These are phyloP conservation scores for Bimuria novae-zelandiae DNA, from an alignment of 2,329 filamentous ascomycete species.

Conservation along the genomic window DNA sequence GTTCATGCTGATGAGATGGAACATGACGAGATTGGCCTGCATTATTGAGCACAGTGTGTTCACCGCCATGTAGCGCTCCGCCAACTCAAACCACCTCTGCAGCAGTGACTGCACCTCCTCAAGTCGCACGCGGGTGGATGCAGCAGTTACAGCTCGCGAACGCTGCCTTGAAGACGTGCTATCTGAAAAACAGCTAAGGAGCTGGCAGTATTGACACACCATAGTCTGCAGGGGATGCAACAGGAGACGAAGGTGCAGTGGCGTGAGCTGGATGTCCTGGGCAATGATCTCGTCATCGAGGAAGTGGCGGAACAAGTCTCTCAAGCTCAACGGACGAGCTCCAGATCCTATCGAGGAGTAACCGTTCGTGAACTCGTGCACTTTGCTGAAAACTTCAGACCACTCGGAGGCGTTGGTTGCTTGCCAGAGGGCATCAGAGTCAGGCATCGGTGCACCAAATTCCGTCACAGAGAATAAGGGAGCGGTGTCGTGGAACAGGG, in stretches of 20 bases:
- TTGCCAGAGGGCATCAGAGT: slow-evolving; percentile 66
- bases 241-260: slow-evolving; percentile 66
- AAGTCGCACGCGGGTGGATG: slow-evolving; percentile 63
- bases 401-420: slow-evolving; percentile 63
- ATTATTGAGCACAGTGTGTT: slow-evolving; percentile 64
- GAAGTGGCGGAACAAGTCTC: slow-evolving; percentile 70
- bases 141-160: slow-evolving; percentile 59
- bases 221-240: slow-evolving; percentile 70
- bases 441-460: slow-evolving; percentile 67
- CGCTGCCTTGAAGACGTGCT: slow-evolving; percentile 53
- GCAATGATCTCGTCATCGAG: slow-evolving; percentile 65
- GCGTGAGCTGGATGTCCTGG: slow-evolving; percentile 56
- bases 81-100: slow-evolving; percentile 70
- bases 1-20: slow-evolving; percentile 72
- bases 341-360: slow-evolving; percentile 60
- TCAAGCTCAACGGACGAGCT: slow-evolving; percentile 62
- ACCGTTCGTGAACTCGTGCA: slow-evolving; percentile 60
- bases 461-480: slow-evolving; percentile 67
- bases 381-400: slow-evolving; percentile 62
- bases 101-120: slow-evolving; percentile 68
- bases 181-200: slow-evolving; percentile 68
- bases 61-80: slow-evolving; percentile 59
- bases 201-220: slow-evolving; percentile 67
- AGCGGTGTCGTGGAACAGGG: slow-evolving; percentile 47
- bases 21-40: slow-evolving; percentile 69